Evolutionary conservation across 148 eudicot species (phyloP).

Genomic region (Rhododendron ferrugineum): DNA sequence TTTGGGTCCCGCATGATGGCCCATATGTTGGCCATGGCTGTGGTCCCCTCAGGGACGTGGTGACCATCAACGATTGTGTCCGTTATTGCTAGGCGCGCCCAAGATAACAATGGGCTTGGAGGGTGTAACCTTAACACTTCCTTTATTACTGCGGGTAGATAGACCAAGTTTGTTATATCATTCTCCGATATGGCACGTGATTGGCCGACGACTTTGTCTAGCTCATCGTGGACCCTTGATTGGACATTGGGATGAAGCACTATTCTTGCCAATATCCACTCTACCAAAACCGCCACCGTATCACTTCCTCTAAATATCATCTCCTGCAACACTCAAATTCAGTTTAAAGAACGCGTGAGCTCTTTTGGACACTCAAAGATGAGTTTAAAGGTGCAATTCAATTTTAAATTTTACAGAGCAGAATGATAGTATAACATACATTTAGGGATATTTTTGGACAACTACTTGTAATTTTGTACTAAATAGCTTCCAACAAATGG

Average conservation of each 20-base stretch:
- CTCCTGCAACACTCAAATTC: conserved; percentile 34
- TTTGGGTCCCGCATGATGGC: conserved; percentile 56
- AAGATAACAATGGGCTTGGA: conserved; percentile 72
- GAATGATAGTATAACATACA: not conserved
- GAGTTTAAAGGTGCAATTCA: too few relatives aligned
- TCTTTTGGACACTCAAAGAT: not conserved
- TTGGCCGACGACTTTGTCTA: conserved; percentile 42
- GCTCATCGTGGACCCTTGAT: conserved; percentile 47
- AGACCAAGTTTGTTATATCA: conserved; percentile 33
- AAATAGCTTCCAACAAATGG: not conserved
- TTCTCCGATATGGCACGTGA: conserved; percentile 47
- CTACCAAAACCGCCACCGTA: conserved; percentile 57
- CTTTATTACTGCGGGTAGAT: conserved; percentile 53
- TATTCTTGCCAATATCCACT: conserved; percentile 65
- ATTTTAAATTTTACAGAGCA: not conserved
- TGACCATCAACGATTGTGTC: conserved; percentile 52
- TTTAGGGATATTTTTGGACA: not conserved
- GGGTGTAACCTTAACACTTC: conserved; percentile 66
- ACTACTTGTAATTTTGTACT: not conserved
- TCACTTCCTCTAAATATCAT: conserved; percentile 87
- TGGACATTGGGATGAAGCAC: conserved; percentile 57
- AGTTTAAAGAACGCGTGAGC: not conserved
- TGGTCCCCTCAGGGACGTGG: conserved; percentile 58
- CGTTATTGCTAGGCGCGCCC: conserved; percentile 53
- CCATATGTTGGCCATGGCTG: conserved; percentile 75